phyloP scores from a whole-genome alignment of 306 rosid species.

The Fragaria vesca region DNA sequence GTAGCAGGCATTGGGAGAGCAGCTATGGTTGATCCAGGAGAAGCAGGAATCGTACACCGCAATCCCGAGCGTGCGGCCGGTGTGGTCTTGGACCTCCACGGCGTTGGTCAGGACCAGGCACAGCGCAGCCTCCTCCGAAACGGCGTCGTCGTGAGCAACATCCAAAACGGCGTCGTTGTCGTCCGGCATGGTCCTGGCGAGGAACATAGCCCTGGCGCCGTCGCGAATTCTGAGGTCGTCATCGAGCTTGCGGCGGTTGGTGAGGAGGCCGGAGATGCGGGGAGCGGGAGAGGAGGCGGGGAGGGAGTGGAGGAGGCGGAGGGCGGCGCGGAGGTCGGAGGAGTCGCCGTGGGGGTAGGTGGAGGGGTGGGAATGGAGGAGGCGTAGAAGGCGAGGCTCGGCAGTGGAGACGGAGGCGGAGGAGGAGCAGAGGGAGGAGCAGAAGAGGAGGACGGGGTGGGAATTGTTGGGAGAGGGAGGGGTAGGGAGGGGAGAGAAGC shows the following conservation, averaged over 20 bases:
- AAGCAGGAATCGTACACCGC: constrained; percentile 52
- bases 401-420: constrained; percentile 30
- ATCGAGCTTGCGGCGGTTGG: constrained; percentile 40
- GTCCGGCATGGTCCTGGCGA: constrained; percentile 28
- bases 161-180: neutral
- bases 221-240: constrained; percentile 19
- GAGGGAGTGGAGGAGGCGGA: constrained; percentile 53
- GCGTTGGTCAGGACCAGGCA: constrained; percentile 75
- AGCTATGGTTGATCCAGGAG: constrained; percentile 83
- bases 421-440: constrained; percentile 46
- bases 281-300: constrained; percentile 13
- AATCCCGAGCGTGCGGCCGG: constrained; percentile 50
- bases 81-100: constrained; percentile 71
- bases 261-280: constrained; percentile 54
- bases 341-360: constrained; percentile 24
- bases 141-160: constrained; percentile 18
- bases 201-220: constrained; percentile 49
- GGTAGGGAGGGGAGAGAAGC: constrained; percentile 29
- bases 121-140: constrained; percentile 52
- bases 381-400: constrained; percentile 39
- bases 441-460: constrained; percentile 25
- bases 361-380: constrained; percentile 16
- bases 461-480: constrained; percentile 8
- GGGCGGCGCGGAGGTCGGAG: constrained; percentile 63
- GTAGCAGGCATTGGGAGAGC: constrained; percentile 77